phyloP scores from a whole-genome alignment of 2,329 filamentous ascomycete species.

The Colletotrichum phormii region DNA sequence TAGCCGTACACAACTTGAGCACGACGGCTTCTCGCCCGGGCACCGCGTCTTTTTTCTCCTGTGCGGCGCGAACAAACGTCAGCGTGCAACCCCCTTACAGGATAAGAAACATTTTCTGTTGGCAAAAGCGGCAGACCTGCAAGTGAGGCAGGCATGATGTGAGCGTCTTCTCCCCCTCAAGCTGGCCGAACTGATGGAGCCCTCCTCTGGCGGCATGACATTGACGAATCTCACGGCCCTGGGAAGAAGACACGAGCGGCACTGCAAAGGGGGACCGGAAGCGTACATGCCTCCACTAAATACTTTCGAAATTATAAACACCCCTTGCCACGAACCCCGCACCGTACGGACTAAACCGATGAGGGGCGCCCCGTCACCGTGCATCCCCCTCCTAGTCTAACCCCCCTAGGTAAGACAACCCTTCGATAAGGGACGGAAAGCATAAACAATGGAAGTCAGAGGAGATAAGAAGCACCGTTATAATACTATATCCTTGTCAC shows the following conservation, averaged over 20 bases:
- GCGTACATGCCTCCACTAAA: conserved; percentile 30
- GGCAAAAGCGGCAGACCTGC: conserved; percentile 51
- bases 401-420: background rate
- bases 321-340: conserved; percentile 11
- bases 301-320: conserved; percentile 5
- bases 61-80: conserved; percentile 16
- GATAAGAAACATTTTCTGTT: background rate
- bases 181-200: conserved; percentile 35
- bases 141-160: conserved; percentile 58
- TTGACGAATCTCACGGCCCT: conserved; percentile 24
- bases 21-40: conserved; percentile 62
- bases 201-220: conserved; percentile 49
- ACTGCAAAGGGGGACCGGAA: background rate
- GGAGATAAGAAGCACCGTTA: conserved; percentile 1
- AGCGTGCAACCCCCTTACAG: conserved; percentile 7
- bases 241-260: conserved; percentile 18
- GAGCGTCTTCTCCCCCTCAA: conserved; percentile 52
- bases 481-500: conserved; percentile 5
- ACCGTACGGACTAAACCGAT: conserved; percentile 12
- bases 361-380: conserved; percentile 4
- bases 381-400: conserved; percentile 8
- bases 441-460: background rate
- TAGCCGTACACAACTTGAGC: conserved; percentile 61
- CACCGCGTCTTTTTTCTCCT: conserved; percentile 64
- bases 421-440: conserved; percentile 3